A percentile compares a stretch with the other conserved stretches of the same genome.
These are phyloP conservation scores for Debaryomyces prosopidis DNA, from an alignment of 805 yeast genomes.

Conservation along the genomic window DNA sequence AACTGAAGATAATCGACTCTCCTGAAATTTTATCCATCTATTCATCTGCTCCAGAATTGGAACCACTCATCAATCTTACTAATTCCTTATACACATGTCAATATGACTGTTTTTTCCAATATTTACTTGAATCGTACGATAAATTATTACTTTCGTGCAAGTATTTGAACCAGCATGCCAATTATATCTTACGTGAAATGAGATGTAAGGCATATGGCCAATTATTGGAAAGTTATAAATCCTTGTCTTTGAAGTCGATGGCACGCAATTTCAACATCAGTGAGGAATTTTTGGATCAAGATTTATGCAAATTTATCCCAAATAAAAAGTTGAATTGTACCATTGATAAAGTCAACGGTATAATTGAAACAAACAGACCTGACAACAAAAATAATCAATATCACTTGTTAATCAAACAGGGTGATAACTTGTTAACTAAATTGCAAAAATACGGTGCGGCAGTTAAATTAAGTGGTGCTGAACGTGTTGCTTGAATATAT, in stretches of 20 bases:
- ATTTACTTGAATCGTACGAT: constrained; percentile 75
- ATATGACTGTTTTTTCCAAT: constrained; percentile 75
- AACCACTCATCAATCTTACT: constrained; percentile 80
- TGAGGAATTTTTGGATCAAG: constrained; percentile 81
- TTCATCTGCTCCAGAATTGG: constrained; percentile 68
- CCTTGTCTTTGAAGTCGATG: constrained; percentile 88
- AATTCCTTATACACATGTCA: constrained; percentile 88
- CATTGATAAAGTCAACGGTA: constrained; percentile 92
- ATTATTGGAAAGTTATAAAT: constrained; percentile 89
- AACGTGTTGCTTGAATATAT: constrained; percentile 43
- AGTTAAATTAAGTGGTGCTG: constrained; percentile 92
- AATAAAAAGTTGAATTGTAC: constrained; percentile 93
- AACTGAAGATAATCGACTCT: constrained; percentile 82
- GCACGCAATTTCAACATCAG: constrained; percentile 91
- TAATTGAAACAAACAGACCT: constrained; percentile 93
- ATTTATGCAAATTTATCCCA: constrained; percentile 87
- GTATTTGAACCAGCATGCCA: constrained; percentile 75
- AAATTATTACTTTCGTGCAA: constrained; percentile 60
- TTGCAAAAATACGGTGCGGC: constrained; percentile 97
- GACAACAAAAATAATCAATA: constrained; percentile 95
- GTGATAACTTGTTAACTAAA: constrained; percentile 89
- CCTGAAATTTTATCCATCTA: constrained; percentile 87
- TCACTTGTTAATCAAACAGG: constrained; percentile 83
- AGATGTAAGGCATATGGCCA: constrained; percentile 94
- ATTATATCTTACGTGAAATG: constrained; percentile 86